Base-by-base conservation (phyloP, 257 asterid species). In the Knoxia roxburghii region DNA sequence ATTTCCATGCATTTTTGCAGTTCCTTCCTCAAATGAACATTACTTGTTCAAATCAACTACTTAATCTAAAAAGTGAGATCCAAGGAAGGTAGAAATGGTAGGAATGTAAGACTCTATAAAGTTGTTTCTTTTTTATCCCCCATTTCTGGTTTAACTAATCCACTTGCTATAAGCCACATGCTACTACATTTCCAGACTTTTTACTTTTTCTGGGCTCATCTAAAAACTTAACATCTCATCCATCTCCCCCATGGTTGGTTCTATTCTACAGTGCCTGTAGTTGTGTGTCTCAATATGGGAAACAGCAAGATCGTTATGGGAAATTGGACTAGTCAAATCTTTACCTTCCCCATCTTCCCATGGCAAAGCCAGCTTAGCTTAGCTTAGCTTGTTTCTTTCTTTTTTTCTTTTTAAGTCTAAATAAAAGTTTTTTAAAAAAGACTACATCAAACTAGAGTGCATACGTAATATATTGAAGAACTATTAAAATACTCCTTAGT, bases 271-370 rank as follows among this genome's bases (percentile, higher is more conserved):
- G 50, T 37, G 7, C 32, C 0, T 50, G 18, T 26, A 37, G 32
- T 50, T 67, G 69, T 51, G 69, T 85, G 96, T 80, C 83, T 73
- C 89, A 62, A 67, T 65, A 67, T 49, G 61, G 95, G 96, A 82
- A 91, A 82, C 96, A 89, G 70, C 75, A 76, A 85, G 80, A 82
- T 91, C 91, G 78, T 76, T 76, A 73, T 86, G 59, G 91, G 91
- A 87, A 87, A 80, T 66, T 80, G 95, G 78, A 84, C 76, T 80
- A 35, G 82, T 81, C 83, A 81, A 75, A 77, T 77, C 78, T 77
- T 50, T 58, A 70, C 64, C 50, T 79, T 77, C 46, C 32, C 17
- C n/a, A n/a, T n/a, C n/a, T n/a, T n/a, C 1, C 65, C 33, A n/a
- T 39, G 65, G 7, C 2, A n/a, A n/a, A n/a, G n/a, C n/a, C n/a